A percentile compares a stretch with the other conserved stretches of the same genome.
These are phyloP conservation scores for Pythium plurisporium DNA, from an alignment of 352 stramenopile species.

Conservation along the genomic window DNA sequence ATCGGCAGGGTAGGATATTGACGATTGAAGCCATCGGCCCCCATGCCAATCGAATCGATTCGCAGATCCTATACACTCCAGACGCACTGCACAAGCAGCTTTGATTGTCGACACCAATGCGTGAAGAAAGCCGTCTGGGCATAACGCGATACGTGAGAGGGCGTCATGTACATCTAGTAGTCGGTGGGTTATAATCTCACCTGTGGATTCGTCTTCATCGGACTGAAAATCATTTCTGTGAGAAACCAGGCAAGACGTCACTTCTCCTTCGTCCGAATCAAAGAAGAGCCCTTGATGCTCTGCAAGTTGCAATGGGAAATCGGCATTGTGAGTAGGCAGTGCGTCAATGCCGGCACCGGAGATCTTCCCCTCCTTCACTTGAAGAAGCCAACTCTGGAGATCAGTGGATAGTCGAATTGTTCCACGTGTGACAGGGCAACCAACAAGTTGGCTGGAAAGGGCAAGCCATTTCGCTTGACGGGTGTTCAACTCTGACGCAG, in stretches of 20 bases:
- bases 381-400: conserved; percentile 67
- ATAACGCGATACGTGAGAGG: neutral
- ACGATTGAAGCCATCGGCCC: conserved; percentile 52
- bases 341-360: conserved; percentile 62
- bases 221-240: conserved; percentile 41
- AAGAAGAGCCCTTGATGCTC: conserved; percentile 27
- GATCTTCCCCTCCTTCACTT: conserved; percentile 76
- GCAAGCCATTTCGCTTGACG: conserved; percentile 66
- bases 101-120: conserved; percentile 53
- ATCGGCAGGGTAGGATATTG: conserved; percentile 39
- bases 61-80: conserved; percentile 47
- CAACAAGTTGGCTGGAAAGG: conserved; percentile 60
- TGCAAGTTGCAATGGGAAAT: neutral
- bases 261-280: conserved; percentile 1
- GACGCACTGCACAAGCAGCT: conserved; percentile 38
- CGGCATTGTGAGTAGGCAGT: neutral
- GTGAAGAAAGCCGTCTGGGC: conserved; percentile 41
- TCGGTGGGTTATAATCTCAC: conserved; percentile 7
- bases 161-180: neutral
- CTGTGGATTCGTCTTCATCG: conserved; percentile 32
- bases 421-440: conserved; percentile 42
- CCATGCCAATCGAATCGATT: conserved; percentile 59
- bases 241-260: conserved; percentile 27
- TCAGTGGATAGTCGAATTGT: conserved; percentile 36
- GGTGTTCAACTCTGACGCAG: conserved; percentile 29